Percentiles rank a stretch among this genome's conserved stretches.
phyloP scores from a whole-genome alignment of 805 yeast genomes.

The Scheffersomyces stipitis region DNA sequence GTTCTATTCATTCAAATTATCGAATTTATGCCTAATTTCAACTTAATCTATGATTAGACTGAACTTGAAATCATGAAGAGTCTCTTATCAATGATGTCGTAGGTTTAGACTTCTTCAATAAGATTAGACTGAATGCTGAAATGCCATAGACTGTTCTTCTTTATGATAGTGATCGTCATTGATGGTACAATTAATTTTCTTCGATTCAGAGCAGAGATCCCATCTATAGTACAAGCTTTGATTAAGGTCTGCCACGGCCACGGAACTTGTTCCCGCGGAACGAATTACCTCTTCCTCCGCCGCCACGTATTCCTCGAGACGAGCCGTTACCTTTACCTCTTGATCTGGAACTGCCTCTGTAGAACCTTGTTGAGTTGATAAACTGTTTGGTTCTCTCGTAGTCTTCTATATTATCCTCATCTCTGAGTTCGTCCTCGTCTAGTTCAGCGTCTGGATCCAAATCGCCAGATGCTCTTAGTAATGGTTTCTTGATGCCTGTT shows the following conservation, averaged over 20 bases:
- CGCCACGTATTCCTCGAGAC: slow-evolving; percentile 10
- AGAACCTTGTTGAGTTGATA: slow-evolving; percentile 1
- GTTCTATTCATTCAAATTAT: no score
- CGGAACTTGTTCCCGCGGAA: slow-evolving; percentile 6
- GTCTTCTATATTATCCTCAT: slow-evolving; percentile 1
- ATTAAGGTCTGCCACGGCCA: slow-evolving; percentile 8
- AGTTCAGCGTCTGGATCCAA: slow-evolving; percentile 6
- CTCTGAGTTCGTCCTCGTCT: slow-evolving; percentile 1
- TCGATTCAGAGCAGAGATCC: no score
- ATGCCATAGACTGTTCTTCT: no score
- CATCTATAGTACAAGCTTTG: no score
- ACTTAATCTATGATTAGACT: no score
- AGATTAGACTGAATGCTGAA: no score
- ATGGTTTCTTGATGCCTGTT: slow-evolving; percentile 5
- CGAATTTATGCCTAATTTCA: no score
- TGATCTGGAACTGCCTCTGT: slow-evolving; percentile 2
- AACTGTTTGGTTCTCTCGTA: slow-evolving; percentile 3
- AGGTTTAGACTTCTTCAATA: no score
- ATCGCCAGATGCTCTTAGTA: background rate
- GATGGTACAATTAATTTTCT: no score
- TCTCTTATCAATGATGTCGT: no score
- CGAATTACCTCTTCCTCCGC: slow-evolving; percentile 10
- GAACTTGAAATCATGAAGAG: no score
- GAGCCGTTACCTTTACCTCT: slow-evolving; percentile 10
- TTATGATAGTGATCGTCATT: no score